A percentile compares a stretch with the other conserved stretches of the same genome.
These are phyloP conservation scores for Talaromyces sp. DNA, from an alignment of 2,329 filamentous ascomycete species.

Conservation along the genomic window DNA sequence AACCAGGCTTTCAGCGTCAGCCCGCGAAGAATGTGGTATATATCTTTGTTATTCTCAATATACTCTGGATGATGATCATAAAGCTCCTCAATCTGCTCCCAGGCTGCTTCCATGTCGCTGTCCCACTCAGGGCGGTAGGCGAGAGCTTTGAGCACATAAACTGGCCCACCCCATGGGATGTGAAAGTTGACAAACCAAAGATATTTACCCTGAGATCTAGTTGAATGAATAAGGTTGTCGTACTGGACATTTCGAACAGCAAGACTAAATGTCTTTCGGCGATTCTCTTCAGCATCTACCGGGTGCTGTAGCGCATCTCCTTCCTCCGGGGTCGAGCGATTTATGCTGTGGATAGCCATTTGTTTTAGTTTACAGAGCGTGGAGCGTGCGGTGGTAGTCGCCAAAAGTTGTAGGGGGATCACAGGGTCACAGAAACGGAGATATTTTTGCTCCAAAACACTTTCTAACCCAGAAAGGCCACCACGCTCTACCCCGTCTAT, in stretches of 20 bases:
- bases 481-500: neutral
- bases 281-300: neutral
- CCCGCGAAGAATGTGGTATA: neutral
- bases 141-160: slow-evolving; percentile 1
- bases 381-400: slow-evolving; percentile 10
- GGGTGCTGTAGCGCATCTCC: neutral
- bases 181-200: neutral
- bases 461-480: neutral
- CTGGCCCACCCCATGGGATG: slow-evolving; percentile 1
- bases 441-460: slow-evolving; percentile 1
- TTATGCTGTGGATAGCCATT: slow-evolving; percentile 2
- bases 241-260: slow-evolving; percentile 1
- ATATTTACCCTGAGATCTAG: neutral
- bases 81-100: slow-evolving; percentile 1
- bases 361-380: slow-evolving; percentile 4
- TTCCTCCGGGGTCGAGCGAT: neutral
- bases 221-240: slow-evolving; percentile 1
- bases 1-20: neutral
- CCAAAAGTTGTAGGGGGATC: slow-evolving; percentile 10
- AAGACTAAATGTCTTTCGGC: neutral
- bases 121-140: neutral
- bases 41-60: neutral
- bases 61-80: slow-evolving; percentile 1
- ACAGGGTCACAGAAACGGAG: slow-evolving; percentile 9
- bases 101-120: neutral